Evolutionary conservation across 139 green algal species (phyloP).

Genomic region (Chlamydomonas sp.): DNA sequence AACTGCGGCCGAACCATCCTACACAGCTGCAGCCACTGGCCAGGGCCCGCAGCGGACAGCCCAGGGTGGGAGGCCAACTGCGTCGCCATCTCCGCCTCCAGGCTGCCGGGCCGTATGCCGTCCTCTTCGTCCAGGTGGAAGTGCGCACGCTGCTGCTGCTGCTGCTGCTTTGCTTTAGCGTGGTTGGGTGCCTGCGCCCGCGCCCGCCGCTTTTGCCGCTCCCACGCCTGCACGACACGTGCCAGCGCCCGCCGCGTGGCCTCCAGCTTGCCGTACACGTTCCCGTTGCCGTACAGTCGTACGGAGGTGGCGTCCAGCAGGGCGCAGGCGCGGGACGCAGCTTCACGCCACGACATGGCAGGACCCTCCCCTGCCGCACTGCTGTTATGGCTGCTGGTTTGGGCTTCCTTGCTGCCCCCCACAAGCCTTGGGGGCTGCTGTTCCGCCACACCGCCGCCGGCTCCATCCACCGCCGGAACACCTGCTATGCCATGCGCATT

Average conservation of each 20-base stretch:
- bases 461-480: not conserved
- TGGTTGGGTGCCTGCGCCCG: not conserved
- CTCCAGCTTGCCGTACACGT: not conserved
- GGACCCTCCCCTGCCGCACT: not conserved
- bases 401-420: not conserved
- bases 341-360: too few species aligned
- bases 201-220: not conserved
- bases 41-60: not conserved
- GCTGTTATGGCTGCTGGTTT: not conserved
- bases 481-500: too few species aligned
- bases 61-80: not conserved
- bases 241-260: not conserved
- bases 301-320: not conserved
- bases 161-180: too few species aligned
- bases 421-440: too few species aligned
- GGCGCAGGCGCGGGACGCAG: not conserved
- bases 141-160: too few species aligned
- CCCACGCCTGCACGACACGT: not conserved
- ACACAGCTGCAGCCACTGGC: constrained; percentile 31
- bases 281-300: not conserved
- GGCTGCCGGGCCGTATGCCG: not conserved
- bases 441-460: not conserved
- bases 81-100: not conserved
- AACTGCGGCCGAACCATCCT: not conserved
- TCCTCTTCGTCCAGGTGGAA: too few species aligned